A percentile compares a stretch with the other conserved stretches of the same genome.
Conservation (phyloP, 2,329 filamentous ascomycete genomes). For the Phyllosticta paracitricarpa region DNA sequence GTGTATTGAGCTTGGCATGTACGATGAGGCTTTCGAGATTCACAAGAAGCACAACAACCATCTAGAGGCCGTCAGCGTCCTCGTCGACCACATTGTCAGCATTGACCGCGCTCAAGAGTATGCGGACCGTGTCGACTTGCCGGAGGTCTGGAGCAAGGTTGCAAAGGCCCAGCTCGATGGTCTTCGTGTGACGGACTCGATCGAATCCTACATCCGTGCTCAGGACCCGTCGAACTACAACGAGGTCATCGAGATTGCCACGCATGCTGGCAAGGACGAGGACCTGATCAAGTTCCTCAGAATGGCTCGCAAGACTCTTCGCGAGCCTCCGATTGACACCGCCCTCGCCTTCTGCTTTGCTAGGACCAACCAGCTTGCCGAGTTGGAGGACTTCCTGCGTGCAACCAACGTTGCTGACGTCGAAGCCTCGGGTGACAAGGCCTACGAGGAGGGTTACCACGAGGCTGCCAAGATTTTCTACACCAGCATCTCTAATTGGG, state of each 20-base stretch:
- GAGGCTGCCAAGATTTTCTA: conserved; percentile 99
- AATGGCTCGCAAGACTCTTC: conserved; percentile 94
- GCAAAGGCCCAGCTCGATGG: conserved; percentile 97
- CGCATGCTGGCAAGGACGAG: conserved; percentile 92
- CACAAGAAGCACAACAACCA: conserved; percentile 97
- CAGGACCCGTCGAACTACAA: conserved; percentile 84
- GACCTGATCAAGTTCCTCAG: conserved; percentile 92
- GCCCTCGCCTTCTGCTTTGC: conserved; percentile 89
- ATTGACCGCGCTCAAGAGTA: conserved; percentile 95
- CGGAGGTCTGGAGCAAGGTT: conserved; percentile 97
- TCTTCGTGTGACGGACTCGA: conserved; percentile 80
- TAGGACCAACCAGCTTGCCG: conserved; percentile 78
- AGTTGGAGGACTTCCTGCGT: conserved; percentile 93
- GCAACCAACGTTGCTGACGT: conserved; percentile 90
- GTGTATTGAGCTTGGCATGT: conserved; percentile 88
- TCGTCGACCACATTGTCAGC: conserved; percentile 93
- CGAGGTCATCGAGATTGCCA: conserved; percentile 94
- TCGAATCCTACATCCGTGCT: conserved; percentile 95
- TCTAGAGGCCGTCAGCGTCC: conserved; percentile 73
- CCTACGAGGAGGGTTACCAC: conserved; percentile 86
- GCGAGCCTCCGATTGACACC: conserved; percentile 89
- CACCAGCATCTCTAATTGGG: conserved; percentile 98
- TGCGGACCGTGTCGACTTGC: conserved; percentile 84
- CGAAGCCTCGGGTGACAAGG: conserved; percentile 96
- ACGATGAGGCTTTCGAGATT: conserved; percentile 95